A percentile compares a stretch with the other conserved stretches of the same genome.
These are phyloP conservation scores for Volvox africanus DNA, from an alignment of 139 green algal genomes.

Conservation along the genomic window DNA sequence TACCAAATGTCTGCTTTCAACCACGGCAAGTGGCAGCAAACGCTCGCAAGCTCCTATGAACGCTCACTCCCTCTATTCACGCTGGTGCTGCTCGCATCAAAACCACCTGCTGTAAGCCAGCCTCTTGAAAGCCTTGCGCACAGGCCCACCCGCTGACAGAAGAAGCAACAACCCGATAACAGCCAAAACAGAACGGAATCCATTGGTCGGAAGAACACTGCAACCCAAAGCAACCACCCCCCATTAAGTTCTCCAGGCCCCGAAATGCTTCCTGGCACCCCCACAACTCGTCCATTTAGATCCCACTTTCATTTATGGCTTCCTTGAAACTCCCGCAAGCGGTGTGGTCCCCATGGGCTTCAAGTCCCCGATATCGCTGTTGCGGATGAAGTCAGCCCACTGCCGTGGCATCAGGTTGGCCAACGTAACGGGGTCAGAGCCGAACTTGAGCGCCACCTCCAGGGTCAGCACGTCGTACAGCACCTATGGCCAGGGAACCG, in stretches of 20 bases:
- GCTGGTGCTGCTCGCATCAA: too few relatives aligned
- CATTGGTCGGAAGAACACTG: not conserved
- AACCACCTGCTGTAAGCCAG: too few relatives aligned
- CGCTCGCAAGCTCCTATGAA: too few relatives aligned
- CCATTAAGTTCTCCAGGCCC: not conserved
- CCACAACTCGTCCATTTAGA: not conserved
- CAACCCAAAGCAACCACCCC: not conserved
- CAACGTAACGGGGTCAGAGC: slow-evolving; percentile 77
- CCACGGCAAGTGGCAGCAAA: too few relatives aligned
- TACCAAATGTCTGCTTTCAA: too few relatives aligned
- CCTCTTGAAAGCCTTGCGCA: too few relatives aligned
- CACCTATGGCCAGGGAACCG: slow-evolving; percentile 47
- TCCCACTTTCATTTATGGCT: not conserved
- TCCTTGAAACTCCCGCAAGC: not conserved
- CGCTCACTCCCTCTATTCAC: too few relatives aligned
- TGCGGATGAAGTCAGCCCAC: slow-evolving; percentile 92
- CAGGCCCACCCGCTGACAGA: too few relatives aligned
- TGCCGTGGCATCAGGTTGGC: slow-evolving; percentile 87
- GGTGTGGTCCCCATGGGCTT: slow-evolving; percentile 53
- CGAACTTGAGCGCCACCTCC: slow-evolving; percentile 67
- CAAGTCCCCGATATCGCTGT: slow-evolving; percentile 78
- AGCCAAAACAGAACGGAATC: not conserved
- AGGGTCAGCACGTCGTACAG: slow-evolving; percentile 82
- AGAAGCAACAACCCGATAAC: not conserved
- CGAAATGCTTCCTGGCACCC: not conserved